phyloP scores from a whole-genome alignment of 805 yeast genomes.

The Jamesozyma lodderae region DNA sequence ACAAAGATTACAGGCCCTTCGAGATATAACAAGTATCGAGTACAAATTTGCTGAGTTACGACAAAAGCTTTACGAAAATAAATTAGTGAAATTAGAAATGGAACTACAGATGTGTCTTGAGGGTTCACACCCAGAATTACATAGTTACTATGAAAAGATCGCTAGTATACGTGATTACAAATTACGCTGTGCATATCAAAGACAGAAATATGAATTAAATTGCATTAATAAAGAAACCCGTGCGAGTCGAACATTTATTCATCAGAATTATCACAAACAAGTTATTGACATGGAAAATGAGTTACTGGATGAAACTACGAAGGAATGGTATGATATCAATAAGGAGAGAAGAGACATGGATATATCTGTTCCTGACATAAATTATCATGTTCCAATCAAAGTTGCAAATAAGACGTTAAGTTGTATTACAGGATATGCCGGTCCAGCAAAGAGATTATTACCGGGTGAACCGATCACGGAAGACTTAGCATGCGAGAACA shows the following conservation, averaged over 20 bases:
- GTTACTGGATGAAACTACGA: constrained; percentile 64
- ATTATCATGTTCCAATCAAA: constrained; percentile 36
- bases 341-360: constrained; percentile 81
- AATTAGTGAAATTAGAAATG: constrained; percentile 62
- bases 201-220: constrained; percentile 56
- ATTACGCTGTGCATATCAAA: constrained; percentile 40
- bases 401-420: constrained; percentile 27
- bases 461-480: constrained; percentile 28
- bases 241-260: constrained; percentile 70
- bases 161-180: constrained; percentile 67
- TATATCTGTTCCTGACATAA: constrained; percentile 37
- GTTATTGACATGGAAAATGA: constrained; percentile 56
- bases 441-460: constrained; percentile 26
- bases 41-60: constrained; percentile 77
- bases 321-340: constrained; percentile 85
- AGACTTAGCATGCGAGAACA: constrained; percentile 36
- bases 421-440: constrained; percentile 33
- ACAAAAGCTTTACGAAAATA: constrained; percentile 78
- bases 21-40: constrained; percentile 71
- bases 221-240: constrained; percentile 75
- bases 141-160: constrained; percentile 59
- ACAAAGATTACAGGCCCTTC: constrained; percentile 32
- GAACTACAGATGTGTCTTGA: constrained; percentile 80
- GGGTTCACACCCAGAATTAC: constrained; percentile 87
- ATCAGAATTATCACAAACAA: constrained; percentile 70